These are phyloP conservation scores for Lachancea sp. DNA, from an alignment of 805 yeast species.

Conservation along the genomic window DNA sequence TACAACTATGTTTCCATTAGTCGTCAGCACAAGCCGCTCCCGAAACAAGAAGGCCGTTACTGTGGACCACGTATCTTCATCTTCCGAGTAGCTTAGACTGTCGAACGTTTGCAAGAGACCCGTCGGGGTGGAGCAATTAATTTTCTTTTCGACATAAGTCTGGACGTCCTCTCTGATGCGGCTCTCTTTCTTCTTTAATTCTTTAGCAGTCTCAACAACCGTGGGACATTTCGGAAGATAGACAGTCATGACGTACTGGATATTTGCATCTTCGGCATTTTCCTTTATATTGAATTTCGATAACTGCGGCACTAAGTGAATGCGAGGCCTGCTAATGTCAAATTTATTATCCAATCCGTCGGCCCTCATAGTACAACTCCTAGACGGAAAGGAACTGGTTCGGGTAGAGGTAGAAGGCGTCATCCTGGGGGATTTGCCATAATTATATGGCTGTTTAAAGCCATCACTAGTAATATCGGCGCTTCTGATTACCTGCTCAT, in stretches of 20 bases:
- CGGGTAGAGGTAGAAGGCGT: not conserved
- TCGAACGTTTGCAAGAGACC: conserved; percentile 36
- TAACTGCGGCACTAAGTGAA: conserved; percentile 21
- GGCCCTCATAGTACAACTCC: not conserved
- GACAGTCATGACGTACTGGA: conserved; percentile 18
- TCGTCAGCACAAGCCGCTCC: conserved; percentile 16
- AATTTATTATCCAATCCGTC: not conserved
- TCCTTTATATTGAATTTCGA: conserved; percentile 15
- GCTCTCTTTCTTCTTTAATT: conserved; percentile 10
- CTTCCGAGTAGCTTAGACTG: conserved; percentile 36
- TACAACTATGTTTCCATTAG: conserved; percentile 34
- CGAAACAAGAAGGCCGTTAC: conserved; percentile 16
- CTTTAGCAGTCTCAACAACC: not conserved
- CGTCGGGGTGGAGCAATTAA: not conserved
- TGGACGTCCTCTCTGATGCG: conserved; percentile 4
- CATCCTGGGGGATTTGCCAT: not conserved
- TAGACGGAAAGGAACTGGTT: not conserved
- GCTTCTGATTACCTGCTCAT: conserved; percentile 26
- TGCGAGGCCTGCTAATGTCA: conserved; percentile 7
- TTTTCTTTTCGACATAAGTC: not conserved
- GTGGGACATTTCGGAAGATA: conserved; percentile 7
- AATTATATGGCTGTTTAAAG: conserved; percentile 15
- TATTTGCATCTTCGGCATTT: conserved; percentile 10
- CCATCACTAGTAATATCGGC: conserved; percentile 29
- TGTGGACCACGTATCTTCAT: conserved; percentile 39